Base-by-base conservation (phyloP, 495 filamentous ascomycete genomes). In the Hypoxylon fuscum region DNA sequence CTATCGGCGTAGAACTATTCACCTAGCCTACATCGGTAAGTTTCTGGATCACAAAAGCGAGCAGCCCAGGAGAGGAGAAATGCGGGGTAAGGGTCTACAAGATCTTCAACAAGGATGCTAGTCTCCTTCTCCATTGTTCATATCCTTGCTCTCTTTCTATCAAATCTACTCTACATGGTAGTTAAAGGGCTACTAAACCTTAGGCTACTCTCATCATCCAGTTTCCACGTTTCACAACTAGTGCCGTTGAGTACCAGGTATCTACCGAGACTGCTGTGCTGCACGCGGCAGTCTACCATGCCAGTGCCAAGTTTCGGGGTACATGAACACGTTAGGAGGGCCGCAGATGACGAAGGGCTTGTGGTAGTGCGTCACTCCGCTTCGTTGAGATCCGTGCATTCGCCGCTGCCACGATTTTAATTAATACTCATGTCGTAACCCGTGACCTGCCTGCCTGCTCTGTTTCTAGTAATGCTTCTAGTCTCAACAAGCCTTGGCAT, bases 1-100 rank as follows among this genome's bases (percentile, higher is more conserved):
- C n/a, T n/a, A n/a, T n/a, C n/a, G n/a, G n/a, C n/a, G n/a, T n/a
- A n/a, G n/a, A n/a, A n/a, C n/a, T n/a, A n/a, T n/a, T n/a, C n/a
- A n/a, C n/a, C n/a, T n/a, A n/a, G n/a, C n/a, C n/a, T n/a, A n/a
- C n/a, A n/a, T n/a, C n/a, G n/a, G n/a, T n/a, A n/a, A n/a, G n/a
- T n/a, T n/a, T n/a, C n/a, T n/a, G n/a, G n/a, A n/a, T n/a, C n/a
- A n/a, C n/a, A n/a, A n/a, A 23, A 55, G 34, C 17, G 62, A 60
- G 57, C 48, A 43, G n/a, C n/a, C 29, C 15, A 48, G 14, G 42
- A 58, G 53, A 67, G 52, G 45, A 40, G 38, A 63, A 35, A 68
- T 68, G 64, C 64, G 64, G 64, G 64, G 64, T 68, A 68, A 68
- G 31, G 47, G 25, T 47, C 31, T 44, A 43, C 23, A 20, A 56